phyloP scores from a whole-genome alignment of 495 filamentous ascomycete genomes.

The Neurospora sp. region DNA sequence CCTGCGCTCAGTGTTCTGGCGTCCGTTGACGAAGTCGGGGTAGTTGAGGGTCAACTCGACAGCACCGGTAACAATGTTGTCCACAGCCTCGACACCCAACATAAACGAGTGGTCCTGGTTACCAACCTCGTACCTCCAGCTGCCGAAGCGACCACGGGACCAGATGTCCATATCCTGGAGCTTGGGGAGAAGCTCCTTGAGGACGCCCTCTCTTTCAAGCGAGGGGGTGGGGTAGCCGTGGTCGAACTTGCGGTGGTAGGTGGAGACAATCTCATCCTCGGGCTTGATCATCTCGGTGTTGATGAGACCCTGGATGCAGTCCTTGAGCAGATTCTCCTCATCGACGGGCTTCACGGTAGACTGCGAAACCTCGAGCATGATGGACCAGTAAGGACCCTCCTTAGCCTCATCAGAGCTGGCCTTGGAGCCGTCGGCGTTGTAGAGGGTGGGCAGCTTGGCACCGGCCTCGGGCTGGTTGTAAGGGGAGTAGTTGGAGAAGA shows the following conservation, averaged over 20 bases:
- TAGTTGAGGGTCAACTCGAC: constrained; percentile 97
- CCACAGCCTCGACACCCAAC: constrained; percentile 93
- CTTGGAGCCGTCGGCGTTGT: constrained; percentile 76
- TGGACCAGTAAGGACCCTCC: constrained; percentile 96
- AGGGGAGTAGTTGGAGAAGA: constrained; percentile 99
- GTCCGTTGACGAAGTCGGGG: constrained; percentile 93
- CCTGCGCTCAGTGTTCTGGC: constrained; percentile 79
- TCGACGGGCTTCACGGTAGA: constrained; percentile 92
- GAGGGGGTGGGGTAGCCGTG: constrained; percentile 96
- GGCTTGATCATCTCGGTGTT: constrained; percentile 93
- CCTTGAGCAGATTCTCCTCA: constrained; percentile 65
- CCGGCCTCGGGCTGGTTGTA: constrained; percentile 84
- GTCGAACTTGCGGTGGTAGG: constrained; percentile 97
- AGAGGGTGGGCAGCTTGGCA: constrained; percentile 77
- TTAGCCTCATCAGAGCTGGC: constrained; percentile 54
- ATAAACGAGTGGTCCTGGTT: constrained; percentile 99
- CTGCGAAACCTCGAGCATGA: constrained; percentile 98
- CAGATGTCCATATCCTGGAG: constrained; percentile 85
- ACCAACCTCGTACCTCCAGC: constrained; percentile 89
- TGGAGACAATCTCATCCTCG: constrained; percentile 90
- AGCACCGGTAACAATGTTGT: constrained; percentile 88
- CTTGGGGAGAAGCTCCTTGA: constrained; percentile 85
- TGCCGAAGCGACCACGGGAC: constrained; percentile 94
- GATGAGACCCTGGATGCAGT: constrained; percentile 92
- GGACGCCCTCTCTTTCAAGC: constrained; percentile 88